A percentile compares a stretch with the other conserved stretches of the same genome.
phyloP scores from a whole-genome alignment of 1,139 yeast species.

The Starmera stellimalicola region DNA sequence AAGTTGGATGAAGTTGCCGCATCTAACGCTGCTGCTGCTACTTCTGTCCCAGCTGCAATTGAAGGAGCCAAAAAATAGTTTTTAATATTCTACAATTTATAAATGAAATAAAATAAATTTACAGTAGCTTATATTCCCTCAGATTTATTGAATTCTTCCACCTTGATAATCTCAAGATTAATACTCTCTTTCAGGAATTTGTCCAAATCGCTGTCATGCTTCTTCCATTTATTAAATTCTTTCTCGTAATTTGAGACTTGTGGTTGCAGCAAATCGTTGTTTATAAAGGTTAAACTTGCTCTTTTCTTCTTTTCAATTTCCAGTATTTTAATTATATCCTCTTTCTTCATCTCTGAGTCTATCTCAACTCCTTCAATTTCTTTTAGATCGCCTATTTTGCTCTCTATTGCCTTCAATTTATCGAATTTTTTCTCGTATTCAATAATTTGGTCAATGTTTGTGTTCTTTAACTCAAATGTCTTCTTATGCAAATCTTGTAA shows the following conservation, averaged over 20 bases:
- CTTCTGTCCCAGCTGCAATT: constrained; percentile 2
- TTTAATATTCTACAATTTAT: not conserved
- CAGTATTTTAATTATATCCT: constrained; percentile 11
- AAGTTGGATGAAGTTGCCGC: not conserved
- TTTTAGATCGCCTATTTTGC: constrained; percentile 6
- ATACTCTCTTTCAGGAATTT: constrained; percentile 30
- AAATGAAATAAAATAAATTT: not conserved
- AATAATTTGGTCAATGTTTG: constrained; percentile 11
- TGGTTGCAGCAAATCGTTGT: constrained; percentile 13
- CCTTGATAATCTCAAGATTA: constrained; percentile 23
- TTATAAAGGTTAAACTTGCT: constrained; percentile 9
- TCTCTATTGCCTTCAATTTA: constrained; percentile 8
- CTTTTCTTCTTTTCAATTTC: constrained; percentile 14
- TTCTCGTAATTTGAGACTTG: constrained; percentile 10
- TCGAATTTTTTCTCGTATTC: constrained; percentile 9
- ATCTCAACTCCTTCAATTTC: constrained; percentile 6
- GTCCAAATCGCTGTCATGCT: constrained; percentile 30
- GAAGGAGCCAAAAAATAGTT: not conserved
- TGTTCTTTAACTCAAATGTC: constrained; percentile 8
- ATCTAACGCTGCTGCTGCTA: not conserved
- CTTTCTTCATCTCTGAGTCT: constrained; percentile 8
- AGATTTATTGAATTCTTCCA: constrained; percentile 22
- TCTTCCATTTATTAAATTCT: constrained; percentile 32
- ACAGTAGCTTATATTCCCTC: not conserved
- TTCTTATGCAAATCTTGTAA: constrained; percentile 4